A percentile compares a stretch with the other conserved stretches of the same genome.
phyloP scores from a whole-genome alignment of 176 grass and related monocot genomes.

The Musa troglodytarum region DNA sequence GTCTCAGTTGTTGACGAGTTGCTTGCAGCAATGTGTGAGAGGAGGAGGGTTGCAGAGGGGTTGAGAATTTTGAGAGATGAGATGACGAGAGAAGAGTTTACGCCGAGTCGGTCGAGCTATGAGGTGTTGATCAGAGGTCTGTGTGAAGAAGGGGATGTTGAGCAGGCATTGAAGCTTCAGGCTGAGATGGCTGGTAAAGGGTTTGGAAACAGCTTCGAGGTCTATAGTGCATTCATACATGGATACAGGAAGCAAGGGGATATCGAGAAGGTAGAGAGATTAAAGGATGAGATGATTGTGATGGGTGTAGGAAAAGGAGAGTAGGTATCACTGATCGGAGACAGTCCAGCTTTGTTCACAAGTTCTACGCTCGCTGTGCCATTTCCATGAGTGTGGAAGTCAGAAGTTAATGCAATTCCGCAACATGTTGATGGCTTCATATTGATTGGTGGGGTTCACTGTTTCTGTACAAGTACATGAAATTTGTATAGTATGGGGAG shows the following conservation, averaged over 20 bases:
- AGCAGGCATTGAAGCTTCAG: conserved; percentile 52
- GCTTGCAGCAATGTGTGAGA: conserved; percentile 37
- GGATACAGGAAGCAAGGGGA: conserved; percentile 32
- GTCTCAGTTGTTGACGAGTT: conserved; percentile 33
- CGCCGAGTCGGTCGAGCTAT: conserved; percentile 27
- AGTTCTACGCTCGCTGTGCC: no score
- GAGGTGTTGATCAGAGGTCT: conserved; percentile 33
- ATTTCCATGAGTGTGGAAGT: no score
- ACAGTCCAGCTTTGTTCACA: no score
- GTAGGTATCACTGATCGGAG: not conserved
- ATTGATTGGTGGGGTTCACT: no score
- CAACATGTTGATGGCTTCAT: no score
- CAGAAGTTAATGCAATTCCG: no score
- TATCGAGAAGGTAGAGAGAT: conserved; percentile 36
- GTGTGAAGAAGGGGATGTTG: conserved; percentile 40
- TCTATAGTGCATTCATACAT: conserved; percentile 35
- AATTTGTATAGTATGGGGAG: no score
- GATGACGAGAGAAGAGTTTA: conserved; percentile 48
- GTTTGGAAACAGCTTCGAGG: conserved; percentile 27
- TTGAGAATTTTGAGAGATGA: conserved; percentile 45
- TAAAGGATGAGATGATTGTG: conserved; percentile 41
- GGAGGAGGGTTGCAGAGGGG: conserved; percentile 25
- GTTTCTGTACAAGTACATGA: no score
- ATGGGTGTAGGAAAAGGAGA: not conserved
- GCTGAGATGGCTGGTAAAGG: conserved; percentile 64